These are phyloP conservation scores for Antrodiella citrinella DNA, from an alignment of 768 basidiomycete genomes.

Conservation along the genomic window DNA sequence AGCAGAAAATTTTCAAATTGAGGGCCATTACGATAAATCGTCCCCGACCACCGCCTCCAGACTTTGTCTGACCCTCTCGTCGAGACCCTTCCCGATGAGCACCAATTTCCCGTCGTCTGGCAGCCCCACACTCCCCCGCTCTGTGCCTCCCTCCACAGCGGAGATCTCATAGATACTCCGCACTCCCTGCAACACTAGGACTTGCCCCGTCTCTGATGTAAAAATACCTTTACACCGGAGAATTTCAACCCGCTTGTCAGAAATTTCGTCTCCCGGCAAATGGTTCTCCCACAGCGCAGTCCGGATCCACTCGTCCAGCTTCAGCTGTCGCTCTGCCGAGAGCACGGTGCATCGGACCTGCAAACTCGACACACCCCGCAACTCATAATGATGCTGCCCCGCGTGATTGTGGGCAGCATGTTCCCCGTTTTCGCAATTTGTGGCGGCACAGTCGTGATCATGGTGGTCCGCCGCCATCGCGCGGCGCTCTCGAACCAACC, in stretches of 20 bases:
- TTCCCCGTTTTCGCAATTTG: slow-evolving; percentile 20
- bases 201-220: slow-evolving; percentile 39
- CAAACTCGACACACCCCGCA: slow-evolving; percentile 78
- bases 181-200: slow-evolving; percentile 85
- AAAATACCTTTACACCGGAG: slow-evolving; percentile 89
- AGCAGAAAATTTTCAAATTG: no score
- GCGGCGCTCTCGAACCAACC: slow-evolving; percentile 14
- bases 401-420: slow-evolving; percentile 22
- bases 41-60: slow-evolving; percentile 27
- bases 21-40: no score
- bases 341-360: slow-evolving; percentile 64
- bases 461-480: slow-evolving; percentile 13
- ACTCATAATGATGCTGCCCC: slow-evolving; percentile 47
- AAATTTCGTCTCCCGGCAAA: slow-evolving; percentile 27
- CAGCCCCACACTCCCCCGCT: slow-evolving; percentile 33
- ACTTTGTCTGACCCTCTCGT: slow-evolving; percentile 45
- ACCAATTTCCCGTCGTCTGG: slow-evolving; percentile 73
- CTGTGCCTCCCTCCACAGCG: slow-evolving; percentile 29
- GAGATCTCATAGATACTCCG: slow-evolving; percentile 80
- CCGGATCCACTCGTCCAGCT: slow-evolving; percentile 76
- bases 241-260: slow-evolving; percentile 38
- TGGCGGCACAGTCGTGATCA: slow-evolving; percentile 20
- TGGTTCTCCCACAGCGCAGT: slow-evolving; percentile 72
- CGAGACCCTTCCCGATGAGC: slow-evolving; percentile 78
- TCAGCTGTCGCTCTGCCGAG: slow-evolving; percentile 34